Evolutionary conservation across 2,329 filamentous ascomycete species (phyloP).

Genomic region (Fusarium abutilonis): DNA sequence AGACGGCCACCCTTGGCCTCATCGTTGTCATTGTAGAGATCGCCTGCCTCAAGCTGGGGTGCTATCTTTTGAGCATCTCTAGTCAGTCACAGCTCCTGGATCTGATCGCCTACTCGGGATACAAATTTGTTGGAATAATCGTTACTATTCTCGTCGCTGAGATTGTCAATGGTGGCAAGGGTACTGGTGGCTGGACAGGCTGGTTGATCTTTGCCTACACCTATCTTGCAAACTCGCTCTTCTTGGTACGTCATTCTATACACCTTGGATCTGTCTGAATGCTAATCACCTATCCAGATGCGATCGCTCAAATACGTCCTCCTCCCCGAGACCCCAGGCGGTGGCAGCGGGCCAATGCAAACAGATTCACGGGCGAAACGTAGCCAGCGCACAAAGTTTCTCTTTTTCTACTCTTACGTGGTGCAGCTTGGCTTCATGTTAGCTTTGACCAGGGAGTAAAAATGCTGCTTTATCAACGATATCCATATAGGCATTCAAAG

Average conservation of each 20-base stretch:
- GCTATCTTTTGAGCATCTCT: slow-evolving; percentile 92
- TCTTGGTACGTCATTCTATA: slow-evolving; percentile 72
- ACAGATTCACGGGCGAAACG: slow-evolving; percentile 84
- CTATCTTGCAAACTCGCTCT: slow-evolving; percentile 93
- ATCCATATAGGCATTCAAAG: slow-evolving; percentile 4
- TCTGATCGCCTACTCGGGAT: slow-evolving; percentile 93
- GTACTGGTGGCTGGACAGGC: slow-evolving; percentile 87
- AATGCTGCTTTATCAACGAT: not conserved
- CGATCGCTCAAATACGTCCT: slow-evolving; percentile 96
- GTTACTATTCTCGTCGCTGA: slow-evolving; percentile 84
- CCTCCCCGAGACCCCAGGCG: slow-evolving; percentile 80
- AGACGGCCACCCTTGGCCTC: slow-evolving; percentile 85
- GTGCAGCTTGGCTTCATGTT: slow-evolving; percentile 97
- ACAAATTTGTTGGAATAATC: slow-evolving; percentile 98
- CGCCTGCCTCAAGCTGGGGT: slow-evolving; percentile 87
- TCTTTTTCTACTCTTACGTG: slow-evolving; percentile 93
- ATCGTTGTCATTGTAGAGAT: slow-evolving; percentile 89
- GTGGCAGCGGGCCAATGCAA: slow-evolving; percentile 71
- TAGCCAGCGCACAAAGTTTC: slow-evolving; percentile 87
- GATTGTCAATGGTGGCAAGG: slow-evolving; percentile 78
- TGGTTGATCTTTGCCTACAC: slow-evolving; percentile 93
- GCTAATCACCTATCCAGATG: slow-evolving; percentile 65
- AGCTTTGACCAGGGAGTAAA: slow-evolving; percentile 63
- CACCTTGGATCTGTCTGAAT: not conserved
- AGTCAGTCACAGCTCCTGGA: slow-evolving; percentile 95